Evolutionary conservation across 768 basidiomycete species (phyloP).

Genomic region (Gelatoporia subvermispora): DNA sequence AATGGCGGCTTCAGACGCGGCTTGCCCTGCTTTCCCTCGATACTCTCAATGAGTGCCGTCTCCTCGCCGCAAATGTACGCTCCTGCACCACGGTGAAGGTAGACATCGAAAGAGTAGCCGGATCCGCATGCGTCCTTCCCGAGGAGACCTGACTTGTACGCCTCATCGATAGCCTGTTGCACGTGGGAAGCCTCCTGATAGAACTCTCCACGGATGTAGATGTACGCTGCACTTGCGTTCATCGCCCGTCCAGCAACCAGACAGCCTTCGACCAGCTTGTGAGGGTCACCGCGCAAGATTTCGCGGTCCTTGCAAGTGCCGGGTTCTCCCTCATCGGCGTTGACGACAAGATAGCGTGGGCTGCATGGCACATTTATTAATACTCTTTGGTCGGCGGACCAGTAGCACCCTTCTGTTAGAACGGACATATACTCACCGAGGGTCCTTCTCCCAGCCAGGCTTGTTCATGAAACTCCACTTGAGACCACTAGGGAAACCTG

Average conservation of each 20-base stretch:
- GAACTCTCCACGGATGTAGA: slow-evolving; percentile 99
- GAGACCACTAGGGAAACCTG: slow-evolving; percentile 93
- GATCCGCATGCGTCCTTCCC: slow-evolving; percentile 90
- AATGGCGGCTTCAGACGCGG: slow-evolving; percentile 97
- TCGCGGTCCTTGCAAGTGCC: slow-evolving; percentile 99
- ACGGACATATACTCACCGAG: slow-evolving; percentile 55
- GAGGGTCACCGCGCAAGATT: slow-evolving; percentile 95
- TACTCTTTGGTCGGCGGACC: background rate
- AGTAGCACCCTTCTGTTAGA: too few species aligned
- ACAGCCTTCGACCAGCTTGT: slow-evolving; percentile 97
- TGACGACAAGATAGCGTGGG: slow-evolving; percentile 94
- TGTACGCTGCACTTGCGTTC: slow-evolving; percentile 99
- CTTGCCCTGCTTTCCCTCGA: slow-evolving; percentile 98
- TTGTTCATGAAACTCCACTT: slow-evolving; percentile 99
- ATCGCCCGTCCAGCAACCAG: slow-evolving; percentile 94
- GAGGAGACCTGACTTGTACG: slow-evolving; percentile 83
- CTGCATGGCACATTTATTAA: slow-evolving; percentile 31
- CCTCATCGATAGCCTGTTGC: slow-evolving; percentile 93
- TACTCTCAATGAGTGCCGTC: slow-evolving; percentile 92
- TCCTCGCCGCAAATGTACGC: slow-evolving; percentile 99
- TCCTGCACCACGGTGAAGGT: slow-evolving; percentile 96
- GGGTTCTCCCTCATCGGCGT: slow-evolving; percentile 98
- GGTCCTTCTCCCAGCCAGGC: slow-evolving; percentile 96
- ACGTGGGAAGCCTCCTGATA: slow-evolving; percentile 92
- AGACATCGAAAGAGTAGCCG: slow-evolving; percentile 95